phyloP scores from a whole-genome alignment of 257 asterid species.

The Cordia subcordata region DNA sequence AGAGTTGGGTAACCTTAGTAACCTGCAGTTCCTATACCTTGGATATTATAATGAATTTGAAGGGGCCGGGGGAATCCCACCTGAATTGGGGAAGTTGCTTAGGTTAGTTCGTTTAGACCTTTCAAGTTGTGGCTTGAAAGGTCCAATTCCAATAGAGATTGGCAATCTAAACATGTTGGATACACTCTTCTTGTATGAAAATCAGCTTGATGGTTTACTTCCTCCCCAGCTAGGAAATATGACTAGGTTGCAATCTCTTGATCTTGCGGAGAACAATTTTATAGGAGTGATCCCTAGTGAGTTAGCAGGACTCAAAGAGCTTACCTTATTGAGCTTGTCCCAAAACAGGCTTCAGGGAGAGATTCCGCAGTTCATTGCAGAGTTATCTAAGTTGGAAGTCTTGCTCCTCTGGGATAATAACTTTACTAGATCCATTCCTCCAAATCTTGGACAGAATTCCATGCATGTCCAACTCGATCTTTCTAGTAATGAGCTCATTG shows the following conservation, averaged over 20 bases:
- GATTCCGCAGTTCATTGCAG: slow-evolving; percentile 29
- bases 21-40: slow-evolving; percentile 24
- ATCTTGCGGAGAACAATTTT: slow-evolving; percentile 31
- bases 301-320: slow-evolving; percentile 21
- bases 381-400: slow-evolving; percentile 27
- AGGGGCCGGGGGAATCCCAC: slow-evolving; percentile 31
- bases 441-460: slow-evolving; percentile 30
- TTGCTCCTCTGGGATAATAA: slow-evolving; percentile 36
- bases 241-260: slow-evolving; percentile 25
- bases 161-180: no score
- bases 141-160: no score
- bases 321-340: slow-evolving; percentile 27
- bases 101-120: not conserved
- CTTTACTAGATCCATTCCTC: slow-evolving; percentile 37
- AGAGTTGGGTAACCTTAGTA: slow-evolving; percentile 30
- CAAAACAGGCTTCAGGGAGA: slow-evolving; percentile 36
- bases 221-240: slow-evolving; percentile 33
- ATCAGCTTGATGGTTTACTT: no score
- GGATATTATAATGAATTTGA: slow-evolving; percentile 36
- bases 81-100: not conserved
- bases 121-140: no score
- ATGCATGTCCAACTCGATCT: slow-evolving; percentile 25
- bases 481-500: slow-evolving; percentile 37
- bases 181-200: no score
- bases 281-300: slow-evolving; percentile 37